Evolutionary conservation across 371 early-diverging fungal genomes (phyloP).

Genomic region (Haplosporangium sp.): DNA sequence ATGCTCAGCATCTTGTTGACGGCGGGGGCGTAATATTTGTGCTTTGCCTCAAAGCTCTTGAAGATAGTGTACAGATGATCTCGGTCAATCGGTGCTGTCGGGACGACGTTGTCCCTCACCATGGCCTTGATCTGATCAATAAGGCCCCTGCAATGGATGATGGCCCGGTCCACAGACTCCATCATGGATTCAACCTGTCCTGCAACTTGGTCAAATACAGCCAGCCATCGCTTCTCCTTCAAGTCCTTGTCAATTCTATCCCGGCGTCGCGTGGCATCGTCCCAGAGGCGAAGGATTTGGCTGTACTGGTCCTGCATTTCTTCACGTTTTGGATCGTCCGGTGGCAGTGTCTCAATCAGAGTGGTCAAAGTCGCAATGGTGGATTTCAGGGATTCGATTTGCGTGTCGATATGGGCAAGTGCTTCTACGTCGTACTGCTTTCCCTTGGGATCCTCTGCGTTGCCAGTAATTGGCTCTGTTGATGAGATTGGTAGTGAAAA

Average conservation of each 20-base stretch:
- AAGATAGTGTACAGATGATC: constrained; percentile 66
- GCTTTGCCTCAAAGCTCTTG: constrained; percentile 71
- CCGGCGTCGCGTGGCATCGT: constrained; percentile 61
- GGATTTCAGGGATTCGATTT: constrained; percentile 60
- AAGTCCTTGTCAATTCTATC: constrained; percentile 60
- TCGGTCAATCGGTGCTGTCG: constrained; percentile 59
- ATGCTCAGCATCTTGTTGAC: constrained; percentile 71
- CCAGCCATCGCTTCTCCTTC: constrained; percentile 74
- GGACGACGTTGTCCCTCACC: constrained; percentile 45
- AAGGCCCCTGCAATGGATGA: constrained; percentile 63
- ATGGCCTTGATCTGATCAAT: constrained; percentile 59
- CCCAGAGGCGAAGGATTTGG: constrained; percentile 61
- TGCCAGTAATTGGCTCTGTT: constrained; percentile 11
- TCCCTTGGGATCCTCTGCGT: constrained; percentile 51
- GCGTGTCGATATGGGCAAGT: constrained; percentile 59
- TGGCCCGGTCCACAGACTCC: constrained; percentile 68
- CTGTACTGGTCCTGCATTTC: constrained; percentile 52
- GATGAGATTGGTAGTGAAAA: constrained; percentile 18
- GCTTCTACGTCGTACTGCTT: constrained; percentile 36
- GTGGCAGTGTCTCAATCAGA: constrained; percentile 53
- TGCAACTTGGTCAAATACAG: constrained; percentile 68
- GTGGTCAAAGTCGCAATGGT: constrained; percentile 58
- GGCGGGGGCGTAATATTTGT: constrained; percentile 71
- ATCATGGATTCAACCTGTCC: constrained; percentile 74
- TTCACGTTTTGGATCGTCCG: constrained; percentile 23